Percentiles rank a stretch among this genome's conserved stretches.
Evolutionary conservation across 768 basidiomycete species (phyloP).

Genomic region (Cytidiella melzeri): DNA sequence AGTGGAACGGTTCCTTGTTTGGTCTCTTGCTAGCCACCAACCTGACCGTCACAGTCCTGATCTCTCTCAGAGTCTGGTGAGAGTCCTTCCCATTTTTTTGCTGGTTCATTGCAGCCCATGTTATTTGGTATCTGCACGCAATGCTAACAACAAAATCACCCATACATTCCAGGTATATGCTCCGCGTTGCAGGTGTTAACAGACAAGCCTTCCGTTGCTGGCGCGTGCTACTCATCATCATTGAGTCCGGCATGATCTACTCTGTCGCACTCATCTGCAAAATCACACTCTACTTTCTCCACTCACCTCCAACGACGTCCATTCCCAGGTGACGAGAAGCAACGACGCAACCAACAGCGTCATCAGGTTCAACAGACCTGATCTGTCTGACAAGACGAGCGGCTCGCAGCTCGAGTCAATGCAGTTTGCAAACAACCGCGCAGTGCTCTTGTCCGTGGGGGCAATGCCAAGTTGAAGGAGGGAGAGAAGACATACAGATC

Average conservation of each 20-base stretch:
- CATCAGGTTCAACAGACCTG: not conserved
- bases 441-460: no score
- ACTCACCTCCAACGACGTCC: constrained; percentile 24
- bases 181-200: constrained; percentile 15
- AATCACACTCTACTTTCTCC: constrained; percentile 30
- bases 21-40: constrained; percentile 29
- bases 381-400: not conserved
- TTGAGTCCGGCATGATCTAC: constrained; percentile 28
- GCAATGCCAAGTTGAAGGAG: no score
- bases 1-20: constrained; percentile 33
- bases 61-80: constrained; percentile 30
- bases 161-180: constrained; percentile 16
- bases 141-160: no score
- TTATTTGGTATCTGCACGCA: not conserved
- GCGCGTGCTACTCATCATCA: constrained; percentile 23
- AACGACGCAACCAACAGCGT: constrained; percentile 3
- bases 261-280: constrained; percentile 29
- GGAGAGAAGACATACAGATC: no score
- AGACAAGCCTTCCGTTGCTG: constrained; percentile 19
- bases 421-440: constrained; percentile 1
- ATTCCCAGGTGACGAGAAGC: constrained; percentile 19
- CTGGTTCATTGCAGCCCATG: not conserved
- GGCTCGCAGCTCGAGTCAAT: not conserved
- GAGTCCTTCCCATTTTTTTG: not conserved
- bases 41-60: constrained; percentile 27